Base-by-base conservation (phyloP, 495 filamentous ascomycete genomes). In the Cenococcum geophilum region DNA sequence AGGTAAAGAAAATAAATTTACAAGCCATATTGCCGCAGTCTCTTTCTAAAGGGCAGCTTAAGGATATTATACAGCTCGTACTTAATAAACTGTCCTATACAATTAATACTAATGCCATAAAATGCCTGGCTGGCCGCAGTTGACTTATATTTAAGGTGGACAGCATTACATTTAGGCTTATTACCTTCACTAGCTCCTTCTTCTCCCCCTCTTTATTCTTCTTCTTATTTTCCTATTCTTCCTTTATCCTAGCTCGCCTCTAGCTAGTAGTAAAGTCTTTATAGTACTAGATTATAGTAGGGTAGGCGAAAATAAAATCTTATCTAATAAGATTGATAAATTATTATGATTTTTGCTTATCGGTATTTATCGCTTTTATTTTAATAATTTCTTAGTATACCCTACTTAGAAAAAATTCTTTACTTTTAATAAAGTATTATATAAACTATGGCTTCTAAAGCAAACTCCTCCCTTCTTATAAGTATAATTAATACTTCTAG, bases 101-200 rank as follows among this genome's bases (percentile, higher is more conserved):
- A 59, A 51, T 59, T 59, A 59, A 45, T 35, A 59, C 57, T 59
- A 51, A 59, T 51, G 43, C 45, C 23, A 59, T 59, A 59, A 59
- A 59, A 40, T 23, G 57, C 42, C 45, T 50, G 32, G 57, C 42
- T 51, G 36, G 57, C 57, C 45, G 42, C 45, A 59, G 57, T 59
- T 50, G 43, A 59, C 57, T 59, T 18, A 59, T 45, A 34, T 59
- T 59, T 59, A 23, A 59, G 57, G 57, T 59, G 23, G 57, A 59
- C 43, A 59, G 57, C 57, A 45, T 59, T 36, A 59, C 57, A 27
- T 59, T 59, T 59, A 18, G 57, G 43, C 43, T 52, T 59, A 58
- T 58, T 23, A 43, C 55, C 40, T 45, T 27, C 37, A 47, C 43
- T 23, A 32, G 20, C 57, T 59, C 45, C 42, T 59, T 52, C 27